Conservation (phyloP, 2,329 filamentous ascomycete genomes). For the Pestalotiopsis sp. region DNA sequence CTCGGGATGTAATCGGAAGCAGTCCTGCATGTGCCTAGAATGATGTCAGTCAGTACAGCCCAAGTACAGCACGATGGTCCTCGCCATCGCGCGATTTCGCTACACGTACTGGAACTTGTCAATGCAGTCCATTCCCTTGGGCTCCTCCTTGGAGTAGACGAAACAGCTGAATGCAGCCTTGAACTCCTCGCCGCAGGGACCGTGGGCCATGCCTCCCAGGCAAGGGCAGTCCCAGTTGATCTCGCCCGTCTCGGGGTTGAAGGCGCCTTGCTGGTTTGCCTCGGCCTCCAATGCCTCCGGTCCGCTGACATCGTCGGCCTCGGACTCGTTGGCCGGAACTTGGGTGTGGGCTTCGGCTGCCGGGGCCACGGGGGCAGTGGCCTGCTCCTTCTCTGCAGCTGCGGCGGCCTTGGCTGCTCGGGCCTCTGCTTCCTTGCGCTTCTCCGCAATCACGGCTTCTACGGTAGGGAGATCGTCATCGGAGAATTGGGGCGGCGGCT, state of each 20-base stretch:
- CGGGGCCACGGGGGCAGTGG: conserved; percentile 22
- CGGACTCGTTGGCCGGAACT: conserved; percentile 21
- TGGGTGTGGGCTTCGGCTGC: conserved; percentile 25
- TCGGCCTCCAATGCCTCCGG: conserved; percentile 71
- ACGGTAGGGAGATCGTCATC: conserved; percentile 63
- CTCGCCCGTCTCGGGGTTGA: conserved; percentile 97
- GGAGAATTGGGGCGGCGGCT: conserved; percentile 52
- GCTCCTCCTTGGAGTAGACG: conserved; percentile 90
- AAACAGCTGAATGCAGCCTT: conserved; percentile 97
- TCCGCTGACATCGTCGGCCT: conserved; percentile 31
- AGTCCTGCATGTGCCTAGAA: conserved; percentile 89
- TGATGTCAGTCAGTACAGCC: conserved; percentile 16
- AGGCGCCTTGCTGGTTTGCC: conserved; percentile 84
- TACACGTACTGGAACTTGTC: conserved; percentile 86
- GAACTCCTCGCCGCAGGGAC: conserved; percentile 95
- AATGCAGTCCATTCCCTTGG: conserved; percentile 97
- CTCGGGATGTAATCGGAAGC: conserved; percentile 90
- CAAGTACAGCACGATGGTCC: not conserved
- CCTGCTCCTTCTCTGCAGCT: conserved; percentile 18
- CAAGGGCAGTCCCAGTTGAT: conserved; percentile 99
- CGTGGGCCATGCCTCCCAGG: conserved; percentile 93
- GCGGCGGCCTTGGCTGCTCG: conserved; percentile 29
- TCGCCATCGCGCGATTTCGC: not conserved
- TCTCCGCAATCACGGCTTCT: conserved; percentile 66
- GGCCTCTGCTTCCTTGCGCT: conserved; percentile 49